A percentile compares a stretch with the other conserved stretches of the same genome.
Evolutionary conservation across 2,329 filamentous ascomycete genomes (phyloP).

Genomic region (Fusarium nodosum): DNA sequence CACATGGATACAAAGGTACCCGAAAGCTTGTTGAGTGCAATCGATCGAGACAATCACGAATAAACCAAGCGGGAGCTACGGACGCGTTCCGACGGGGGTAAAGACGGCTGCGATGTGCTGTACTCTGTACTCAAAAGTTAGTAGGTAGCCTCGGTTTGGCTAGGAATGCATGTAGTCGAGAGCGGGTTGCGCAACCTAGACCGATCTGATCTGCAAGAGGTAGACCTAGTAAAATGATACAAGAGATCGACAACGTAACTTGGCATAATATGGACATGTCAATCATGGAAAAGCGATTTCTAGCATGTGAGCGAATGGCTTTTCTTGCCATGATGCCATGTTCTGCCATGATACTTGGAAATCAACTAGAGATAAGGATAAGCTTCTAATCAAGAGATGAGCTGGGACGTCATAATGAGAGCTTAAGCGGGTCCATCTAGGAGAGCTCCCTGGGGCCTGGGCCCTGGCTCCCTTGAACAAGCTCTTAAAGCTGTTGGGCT

Average conservation of each 20-base stretch:
- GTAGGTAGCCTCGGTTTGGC: neutral
- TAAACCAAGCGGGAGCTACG: conserved; percentile 23
- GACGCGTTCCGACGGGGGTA: conserved; percentile 20
- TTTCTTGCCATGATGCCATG: conserved; percentile 12
- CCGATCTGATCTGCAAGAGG: conserved; percentile 18
- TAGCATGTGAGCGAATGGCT: neutral
- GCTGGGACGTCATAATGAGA: conserved; percentile 16
- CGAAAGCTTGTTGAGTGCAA: conserved; percentile 10
- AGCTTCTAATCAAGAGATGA: conserved; percentile 11
- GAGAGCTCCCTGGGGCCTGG: neutral
- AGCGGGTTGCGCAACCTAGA: conserved; percentile 1
- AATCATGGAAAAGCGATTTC: conserved; percentile 22
- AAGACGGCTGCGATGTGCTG: conserved; percentile 17
- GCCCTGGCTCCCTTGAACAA: neutral
- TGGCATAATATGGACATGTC: neutral
- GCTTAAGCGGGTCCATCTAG: conserved; percentile 16
- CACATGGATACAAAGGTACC: conserved; percentile 16
- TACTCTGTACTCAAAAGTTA: neutral
- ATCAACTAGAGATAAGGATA: conserved; percentile 4
- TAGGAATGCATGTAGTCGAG: neutral
- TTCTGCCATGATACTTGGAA: neutral
- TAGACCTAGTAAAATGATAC: neutral
- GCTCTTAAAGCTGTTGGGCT: neutral
- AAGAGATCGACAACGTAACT: conserved; percentile 4
- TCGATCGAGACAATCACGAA: conserved; percentile 11